A percentile compares a stretch with the other conserved stretches of the same genome.
phyloP scores from a whole-genome alignment of 2,329 filamentous ascomycete genomes.

The Trichophyton benhamiae region DNA sequence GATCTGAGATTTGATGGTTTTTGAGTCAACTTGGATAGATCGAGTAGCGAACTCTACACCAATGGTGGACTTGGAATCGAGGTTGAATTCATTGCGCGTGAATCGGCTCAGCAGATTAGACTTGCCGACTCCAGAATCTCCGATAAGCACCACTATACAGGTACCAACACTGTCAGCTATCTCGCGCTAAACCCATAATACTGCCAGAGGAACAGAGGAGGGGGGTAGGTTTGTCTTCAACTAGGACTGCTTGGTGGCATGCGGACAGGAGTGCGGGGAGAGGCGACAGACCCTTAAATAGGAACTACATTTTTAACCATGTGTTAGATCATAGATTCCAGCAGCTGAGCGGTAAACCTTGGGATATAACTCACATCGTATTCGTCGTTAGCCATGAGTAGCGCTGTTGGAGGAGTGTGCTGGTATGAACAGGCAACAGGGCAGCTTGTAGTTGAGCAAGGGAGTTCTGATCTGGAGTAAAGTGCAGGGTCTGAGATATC shows the following conservation, averaged over 20 bases:
- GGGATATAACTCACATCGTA: conserved; percentile 72
- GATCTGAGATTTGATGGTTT: conserved; percentile 99
- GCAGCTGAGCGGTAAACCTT: conserved; percentile 18
- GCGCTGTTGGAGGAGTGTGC: conserved; percentile 10
- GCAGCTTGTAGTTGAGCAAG: background rate
- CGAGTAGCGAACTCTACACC: conserved; percentile 98
- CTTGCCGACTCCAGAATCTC: conserved; percentile 98
- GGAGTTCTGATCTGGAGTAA: background rate
- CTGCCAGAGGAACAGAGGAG: background rate
- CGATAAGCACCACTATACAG: conserved; percentile 79
- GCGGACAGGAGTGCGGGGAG: background rate
- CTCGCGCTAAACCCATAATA: background rate
- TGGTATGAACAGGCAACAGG: background rate
- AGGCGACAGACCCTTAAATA: conserved; percentile 74
- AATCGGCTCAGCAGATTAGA: conserved; percentile 99
- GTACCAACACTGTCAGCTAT: conserved; percentile 3
- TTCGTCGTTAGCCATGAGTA: conserved; percentile 94
- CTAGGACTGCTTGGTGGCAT: background rate
- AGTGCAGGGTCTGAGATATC: background rate
- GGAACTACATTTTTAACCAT: conserved; percentile 54
- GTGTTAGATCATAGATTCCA: conserved; percentile 8
- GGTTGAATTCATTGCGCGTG: conserved; percentile 99
- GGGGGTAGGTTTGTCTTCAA: background rate
- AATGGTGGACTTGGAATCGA: conserved; percentile 99
- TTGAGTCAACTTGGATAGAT: conserved; percentile 96